Evolutionary conservation across 2,329 filamentous ascomycete genomes (phyloP), one percentile per base, ranked within the genome.

Genomic region (Lasiodiplodia hormozganensis): DNA sequence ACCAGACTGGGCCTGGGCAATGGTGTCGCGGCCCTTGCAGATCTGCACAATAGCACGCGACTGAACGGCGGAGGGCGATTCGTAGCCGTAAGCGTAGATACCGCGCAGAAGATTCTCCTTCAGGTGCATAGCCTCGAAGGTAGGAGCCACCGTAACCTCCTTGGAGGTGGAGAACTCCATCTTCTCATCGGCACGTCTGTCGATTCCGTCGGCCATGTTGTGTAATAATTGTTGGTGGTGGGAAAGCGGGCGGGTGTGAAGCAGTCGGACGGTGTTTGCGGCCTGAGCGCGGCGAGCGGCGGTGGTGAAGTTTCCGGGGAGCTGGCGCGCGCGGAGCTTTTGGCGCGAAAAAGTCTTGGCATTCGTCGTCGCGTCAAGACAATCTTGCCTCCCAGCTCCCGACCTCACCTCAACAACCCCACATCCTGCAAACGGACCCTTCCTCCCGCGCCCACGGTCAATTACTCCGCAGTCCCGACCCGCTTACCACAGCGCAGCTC

Each of bases 131-230:
- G 76, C 77, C 73, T 80, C 78, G 72, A 80, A 80, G 68, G 94
- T 97, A 56, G 94, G 94, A 76, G 95, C 93, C 69, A 96, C 96
- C 2, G 92, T 96, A 70, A 98, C 95, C 86, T 98, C 96, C 84
- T 97, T 97, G 72, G 95, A 97, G 80, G 96, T 99, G 73, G 91
- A 92, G 82, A 99, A 98, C 85, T 98, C 95, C 90, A 98, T 97
- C 82, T 93, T 90, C 86, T 97, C 94, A 81, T 98, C 96, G 72
- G 90, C 90, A 84, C 94, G 94, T 83, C 93, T 91, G 83, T 99
- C 95, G 79, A 98, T 91, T 73, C 87, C 90, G 82, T 98, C 95
- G 72, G 94, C 93, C 96, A 98, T 99, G 74, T 71, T 92, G 80
- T 54, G 49, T 34, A 47, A 14, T 28, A 16, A 43, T 54, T 40